Conservation (phyloP, 75 land plant species). For the Sequoiadendron giganteum region DNA sequence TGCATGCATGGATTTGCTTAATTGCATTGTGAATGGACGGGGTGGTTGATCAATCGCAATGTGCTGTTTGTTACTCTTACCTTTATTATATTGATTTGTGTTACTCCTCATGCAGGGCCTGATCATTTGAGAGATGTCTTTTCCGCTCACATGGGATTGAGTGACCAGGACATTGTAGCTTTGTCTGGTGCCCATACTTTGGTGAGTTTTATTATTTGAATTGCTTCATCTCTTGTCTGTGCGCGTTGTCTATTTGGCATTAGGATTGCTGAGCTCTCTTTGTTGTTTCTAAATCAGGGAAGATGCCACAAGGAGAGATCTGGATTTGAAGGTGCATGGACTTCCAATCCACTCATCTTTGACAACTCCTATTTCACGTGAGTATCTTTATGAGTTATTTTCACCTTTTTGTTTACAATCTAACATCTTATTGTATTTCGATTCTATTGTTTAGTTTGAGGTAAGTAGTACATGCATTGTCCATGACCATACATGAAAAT, state of each 20-base stretch:
- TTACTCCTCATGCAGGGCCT: slow-evolving; percentile 37
- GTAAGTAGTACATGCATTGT: not conserved
- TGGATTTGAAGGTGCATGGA: slow-evolving; percentile 98
- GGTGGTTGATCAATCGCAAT: not conserved
- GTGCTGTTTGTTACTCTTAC: not conserved
- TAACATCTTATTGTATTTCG: not conserved
- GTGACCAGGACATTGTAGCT: slow-evolving; percentile 90
- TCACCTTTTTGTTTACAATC: not conserved
- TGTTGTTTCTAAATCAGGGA: slow-evolving; percentile 50
- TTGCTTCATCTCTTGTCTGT: not conserved
- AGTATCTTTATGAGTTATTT: slow-evolving; percentile 12
- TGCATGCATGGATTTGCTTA: not conserved
- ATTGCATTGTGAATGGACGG: not conserved
- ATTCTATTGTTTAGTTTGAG: not conserved
- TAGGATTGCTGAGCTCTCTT: not conserved
- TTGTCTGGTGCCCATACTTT: slow-evolving; percentile 95
- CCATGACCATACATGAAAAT: not conserved
- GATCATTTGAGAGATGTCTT: slow-evolving; percentile 85
- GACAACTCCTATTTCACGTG: slow-evolving; percentile 92
- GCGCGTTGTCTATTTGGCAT: not conserved
- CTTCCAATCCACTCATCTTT: slow-evolving; percentile 82
- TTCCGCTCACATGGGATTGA: slow-evolving; percentile 67
- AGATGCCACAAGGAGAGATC: slow-evolving; percentile 96
- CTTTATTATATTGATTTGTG: not conserved
- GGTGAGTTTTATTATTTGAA: slow-evolving; percentile 32